Conservation (phyloP, 345 rosid genomes). For the Litchi chinensis region DNA sequence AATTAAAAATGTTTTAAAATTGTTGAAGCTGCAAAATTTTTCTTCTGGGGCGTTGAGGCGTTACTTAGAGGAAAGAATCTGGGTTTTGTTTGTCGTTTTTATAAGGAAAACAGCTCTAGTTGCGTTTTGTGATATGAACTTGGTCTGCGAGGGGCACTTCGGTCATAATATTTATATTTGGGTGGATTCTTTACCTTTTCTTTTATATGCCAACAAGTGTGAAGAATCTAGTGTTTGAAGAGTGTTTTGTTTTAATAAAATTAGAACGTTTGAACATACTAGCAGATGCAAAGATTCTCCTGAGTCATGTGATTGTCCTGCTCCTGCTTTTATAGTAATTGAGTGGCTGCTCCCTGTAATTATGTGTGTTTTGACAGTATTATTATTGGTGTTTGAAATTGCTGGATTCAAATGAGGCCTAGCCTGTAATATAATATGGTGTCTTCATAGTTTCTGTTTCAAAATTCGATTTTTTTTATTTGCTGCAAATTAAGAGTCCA, state of each 20-base stretch:
- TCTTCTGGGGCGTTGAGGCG: background rate
- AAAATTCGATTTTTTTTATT: background rate
- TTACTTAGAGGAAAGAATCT: slow-evolving; percentile 14
- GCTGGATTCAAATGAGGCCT: slow-evolving; percentile 1
- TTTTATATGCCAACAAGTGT: background rate
- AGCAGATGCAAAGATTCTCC: background rate
- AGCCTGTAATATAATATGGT: background rate
- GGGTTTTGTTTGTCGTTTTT: slow-evolving; percentile 12
- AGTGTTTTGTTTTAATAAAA: background rate
- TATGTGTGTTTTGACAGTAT: background rate
- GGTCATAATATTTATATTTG: slow-evolving; percentile 12
- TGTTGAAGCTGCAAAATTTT: slow-evolving; percentile 17
- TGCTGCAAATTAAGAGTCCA: background rate
- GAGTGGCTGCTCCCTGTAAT: background rate
- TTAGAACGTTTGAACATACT: background rate
- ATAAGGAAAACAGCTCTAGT: slow-evolving; percentile 25
- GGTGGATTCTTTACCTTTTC: slow-evolving; percentile 5
- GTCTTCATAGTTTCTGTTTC: background rate
- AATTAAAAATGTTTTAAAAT: background rate
- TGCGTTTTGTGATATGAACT: slow-evolving; percentile 8
- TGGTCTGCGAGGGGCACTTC: slow-evolving; percentile 25
- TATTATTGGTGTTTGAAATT: background rate
- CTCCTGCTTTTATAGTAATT: background rate
- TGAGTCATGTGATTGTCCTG: background rate
- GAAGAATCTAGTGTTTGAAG: background rate